Base-by-base conservation (phyloP, 441 rosid species). In the Adansonia rubrostipa region DNA sequence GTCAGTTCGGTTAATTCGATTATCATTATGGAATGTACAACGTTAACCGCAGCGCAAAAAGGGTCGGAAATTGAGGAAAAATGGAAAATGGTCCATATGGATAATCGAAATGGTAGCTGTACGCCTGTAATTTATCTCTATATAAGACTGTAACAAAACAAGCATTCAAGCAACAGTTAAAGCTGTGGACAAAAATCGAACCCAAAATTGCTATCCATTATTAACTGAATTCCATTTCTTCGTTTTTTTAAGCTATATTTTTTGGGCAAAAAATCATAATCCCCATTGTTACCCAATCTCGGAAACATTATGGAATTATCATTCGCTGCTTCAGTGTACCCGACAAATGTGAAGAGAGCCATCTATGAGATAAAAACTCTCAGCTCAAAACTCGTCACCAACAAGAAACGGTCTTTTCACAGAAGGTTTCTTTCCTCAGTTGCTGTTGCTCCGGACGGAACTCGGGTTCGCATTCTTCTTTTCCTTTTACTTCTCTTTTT, bases 251-350 rank as follows among this genome's bases (percentile, higher is more conserved):
- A 19, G 22, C 42, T 4, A 4, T 0, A 5, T 24, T 19, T 15
- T 42, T 42, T 70, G 8, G 11, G 53, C 13, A 7, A 57, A 73
- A 10, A 57, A 17, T 40, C 28, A 17, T 6, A 19, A 42, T 40
- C 54, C 20, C 54, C 67, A 64, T 28, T 28, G 48, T 24, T 50
- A 14, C 71, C 56, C 54, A 66, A 19, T 66, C 40, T 67, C 42
- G 40, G 45, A 51, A 76, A 40, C 19, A 3, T 20, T 42, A 94
- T 94, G 96, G 87, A 84, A 78, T 72, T 81, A 58, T 88, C 88
- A 22, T 90, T 83, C 78, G 84, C 88, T 6, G 65, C 87, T 33
- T 73, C 85, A 14, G 79, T 83, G 57, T 84, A 75, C 73, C 81
- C 88, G 9, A 78, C 82, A 53, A 74, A 57, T 72, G 82, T 82